Conservation (phyloP, 1,139 yeast genomes). For the Saccharomyces hybrid region DNA sequence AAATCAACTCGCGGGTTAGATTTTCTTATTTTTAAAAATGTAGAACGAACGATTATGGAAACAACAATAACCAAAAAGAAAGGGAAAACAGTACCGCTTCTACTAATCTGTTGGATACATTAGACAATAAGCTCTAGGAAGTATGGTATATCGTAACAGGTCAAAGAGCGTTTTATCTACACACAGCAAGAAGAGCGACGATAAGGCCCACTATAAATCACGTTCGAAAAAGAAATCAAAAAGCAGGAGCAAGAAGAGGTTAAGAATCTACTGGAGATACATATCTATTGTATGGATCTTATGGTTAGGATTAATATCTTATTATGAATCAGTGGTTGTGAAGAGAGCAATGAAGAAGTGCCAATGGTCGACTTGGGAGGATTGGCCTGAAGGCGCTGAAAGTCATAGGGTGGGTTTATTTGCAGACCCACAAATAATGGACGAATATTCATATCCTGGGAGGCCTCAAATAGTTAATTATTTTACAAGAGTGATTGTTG, state of each 20-base stretch:
- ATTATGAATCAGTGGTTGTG: conserved; percentile 56
- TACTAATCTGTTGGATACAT: neutral
- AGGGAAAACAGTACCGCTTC: neutral
- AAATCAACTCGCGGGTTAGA: neutral
- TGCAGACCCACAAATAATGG: conserved; percentile 93
- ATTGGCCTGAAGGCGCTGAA: conserved; percentile 36
- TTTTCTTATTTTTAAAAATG: neutral
- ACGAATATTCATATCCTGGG: conserved; percentile 60
- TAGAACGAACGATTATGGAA: neutral
- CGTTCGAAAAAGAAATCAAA: neutral
- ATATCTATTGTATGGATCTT: conserved; percentile 10
- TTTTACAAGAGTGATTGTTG: conserved; percentile 43
- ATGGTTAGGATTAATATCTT: conserved; percentile 49
- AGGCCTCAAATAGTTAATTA: conserved; percentile 42
- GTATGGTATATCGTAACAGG: conserved; percentile 6
- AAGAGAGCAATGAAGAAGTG: conserved; percentile 44
- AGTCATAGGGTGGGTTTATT: conserved; percentile 63
- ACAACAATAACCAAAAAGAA: neutral
- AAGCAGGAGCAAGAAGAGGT: neutral
- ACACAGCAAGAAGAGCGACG: neutral
- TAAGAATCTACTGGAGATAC: conserved; percentile 23
- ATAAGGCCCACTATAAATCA: neutral
- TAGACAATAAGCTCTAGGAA: conserved; percentile 1
- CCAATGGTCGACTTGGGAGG: conserved; percentile 59
- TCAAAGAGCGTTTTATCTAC: neutral